A percentile compares a stretch with the other conserved stretches of the same genome.
phyloP scores from a whole-genome alignment of 2,329 filamentous ascomycete genomes.

The Fusarium sp. region DNA sequence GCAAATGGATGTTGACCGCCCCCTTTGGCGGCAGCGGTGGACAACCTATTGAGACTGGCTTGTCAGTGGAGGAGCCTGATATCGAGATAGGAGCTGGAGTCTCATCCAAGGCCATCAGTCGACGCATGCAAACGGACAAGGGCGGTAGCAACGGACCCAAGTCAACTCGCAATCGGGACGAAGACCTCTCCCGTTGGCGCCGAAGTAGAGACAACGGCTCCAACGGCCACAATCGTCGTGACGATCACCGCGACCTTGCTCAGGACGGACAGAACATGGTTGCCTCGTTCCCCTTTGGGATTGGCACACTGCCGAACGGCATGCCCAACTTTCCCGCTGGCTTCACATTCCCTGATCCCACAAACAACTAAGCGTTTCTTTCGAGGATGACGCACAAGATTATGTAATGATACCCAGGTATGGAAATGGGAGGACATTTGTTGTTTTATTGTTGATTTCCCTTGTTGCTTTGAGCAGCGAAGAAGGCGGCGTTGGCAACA shows the following conservation, averaged over 20 bases:
- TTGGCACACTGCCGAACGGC: constrained; percentile 54
- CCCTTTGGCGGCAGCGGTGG: constrained; percentile 94
- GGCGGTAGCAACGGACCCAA: constrained; percentile 73
- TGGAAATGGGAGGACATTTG: constrained; percentile 29
- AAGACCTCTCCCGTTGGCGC: constrained; percentile 49
- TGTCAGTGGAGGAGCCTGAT: constrained; percentile 96
- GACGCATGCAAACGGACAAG: constrained; percentile 76
- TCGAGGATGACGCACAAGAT: constrained; percentile 9
- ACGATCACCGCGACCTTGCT: constrained; percentile 35
- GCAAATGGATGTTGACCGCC: constrained; percentile 96
- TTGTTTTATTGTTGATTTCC: constrained; percentile 28
- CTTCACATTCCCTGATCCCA: constrained; percentile 53
- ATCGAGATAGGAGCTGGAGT: constrained; percentile 98
- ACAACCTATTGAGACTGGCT: constrained; percentile 78
- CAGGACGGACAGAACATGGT: constrained; percentile 42
- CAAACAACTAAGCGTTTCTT: constrained; percentile 23
- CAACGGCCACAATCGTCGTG: constrained; percentile 35
- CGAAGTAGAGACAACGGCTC: constrained; percentile 47
- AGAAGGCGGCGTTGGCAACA: constrained; percentile 26
- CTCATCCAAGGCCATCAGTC: constrained; percentile 86
- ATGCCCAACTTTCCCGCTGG: constrained; percentile 56
- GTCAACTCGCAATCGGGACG: constrained; percentile 62
- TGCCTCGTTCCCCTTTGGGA: constrained; percentile 52
- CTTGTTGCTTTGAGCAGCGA: constrained; percentile 6
- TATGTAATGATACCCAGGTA: constrained; percentile 35